Evolutionary conservation across 176 grass and related monocot species (phyloP), one percentile per base, ranked within the genome.

Genomic region (Oryza australiensis): DNA sequence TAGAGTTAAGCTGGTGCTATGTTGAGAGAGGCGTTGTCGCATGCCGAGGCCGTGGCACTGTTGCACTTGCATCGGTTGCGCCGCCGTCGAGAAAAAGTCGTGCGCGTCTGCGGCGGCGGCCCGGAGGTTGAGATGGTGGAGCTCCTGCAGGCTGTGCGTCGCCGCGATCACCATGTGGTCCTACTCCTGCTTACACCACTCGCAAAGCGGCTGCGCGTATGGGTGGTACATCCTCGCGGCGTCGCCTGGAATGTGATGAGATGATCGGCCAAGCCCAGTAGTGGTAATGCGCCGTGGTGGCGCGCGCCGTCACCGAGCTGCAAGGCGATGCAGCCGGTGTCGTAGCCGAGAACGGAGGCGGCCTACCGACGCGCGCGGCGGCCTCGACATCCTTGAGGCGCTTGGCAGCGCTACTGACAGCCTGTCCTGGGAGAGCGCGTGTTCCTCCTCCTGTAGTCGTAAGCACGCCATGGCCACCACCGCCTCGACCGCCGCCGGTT

Each of bases 121-220:
- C 0, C 91, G 82, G 3, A 89, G 72, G 72, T 91, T 90, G 13
- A 94, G 80, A 22, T 89, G 86, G 67, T 89, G 68, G 8, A 94
- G 86, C 62, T 91, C 92, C 60, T 91, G 92, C 42, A 91, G 73
- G 80, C 72, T 84, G 80, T 91, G 92, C 23, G 92, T 89, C 0
- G 91, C 85, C 1, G 85, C 88, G 53, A 86, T 81, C 68, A 87
- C 84, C 20, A 77, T 73, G 60, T 84, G 81, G 70, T 91, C 89
- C 45, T 81, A 89, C 73, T 94, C 92, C 72, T 86, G 92, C 86
- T 94, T 94, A 77, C 86, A 94, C 92, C 89, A 94, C 9, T 83
- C 88, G 1, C 83, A 76, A 43, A 84, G 57, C 33, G 64, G 63
- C 68, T 79, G 78, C 32, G 77, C 65, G 27, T 94, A 88, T 18